Evolutionary conservation across 352 stramenopile genomes (phyloP).

Genomic region (Phytophthora capsici): DNA sequence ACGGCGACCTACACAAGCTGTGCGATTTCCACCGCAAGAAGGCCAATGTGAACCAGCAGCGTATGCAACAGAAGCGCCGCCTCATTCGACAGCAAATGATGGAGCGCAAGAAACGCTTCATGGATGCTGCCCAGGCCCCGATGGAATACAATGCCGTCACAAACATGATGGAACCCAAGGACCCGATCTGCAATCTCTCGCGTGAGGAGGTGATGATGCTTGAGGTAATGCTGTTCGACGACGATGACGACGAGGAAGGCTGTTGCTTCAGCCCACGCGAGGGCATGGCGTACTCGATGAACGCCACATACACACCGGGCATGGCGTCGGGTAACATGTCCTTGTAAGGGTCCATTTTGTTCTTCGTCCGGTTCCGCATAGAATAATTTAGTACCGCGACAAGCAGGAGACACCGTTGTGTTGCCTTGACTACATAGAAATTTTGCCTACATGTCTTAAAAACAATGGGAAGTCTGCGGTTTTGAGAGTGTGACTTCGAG

Average conservation of each 20-base stretch:
- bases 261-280: constrained; percentile 19
- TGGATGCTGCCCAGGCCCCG: constrained; percentile 42
- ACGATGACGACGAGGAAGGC: constrained; percentile 33
- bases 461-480: constrained; percentile 22
- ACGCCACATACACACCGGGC: no score
- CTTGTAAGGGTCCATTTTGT: constrained; percentile 36
- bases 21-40: constrained; percentile 75
- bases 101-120: constrained; percentile 58
- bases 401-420: constrained; percentile 22
- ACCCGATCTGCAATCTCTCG: constrained; percentile 53
- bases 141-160: constrained; percentile 41
- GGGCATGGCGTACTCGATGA: constrained; percentile 11
- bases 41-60: constrained; percentile 81
- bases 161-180: constrained; percentile 40
- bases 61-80: constrained; percentile 62
- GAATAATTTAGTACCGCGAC: constrained; percentile 45
- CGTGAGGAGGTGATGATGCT: constrained; percentile 54
- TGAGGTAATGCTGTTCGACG: constrained; percentile 50
- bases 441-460: constrained; percentile 36
- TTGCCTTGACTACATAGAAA: constrained; percentile 13
- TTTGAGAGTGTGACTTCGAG: no score
- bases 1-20: constrained; percentile 76
- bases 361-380: constrained; percentile 39
- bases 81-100: constrained; percentile 54
- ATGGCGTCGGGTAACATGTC: constrained; percentile 38